Conservation (phyloP, 2,329 filamentous ascomycete genomes). For the Ceratocystis variospora region DNA sequence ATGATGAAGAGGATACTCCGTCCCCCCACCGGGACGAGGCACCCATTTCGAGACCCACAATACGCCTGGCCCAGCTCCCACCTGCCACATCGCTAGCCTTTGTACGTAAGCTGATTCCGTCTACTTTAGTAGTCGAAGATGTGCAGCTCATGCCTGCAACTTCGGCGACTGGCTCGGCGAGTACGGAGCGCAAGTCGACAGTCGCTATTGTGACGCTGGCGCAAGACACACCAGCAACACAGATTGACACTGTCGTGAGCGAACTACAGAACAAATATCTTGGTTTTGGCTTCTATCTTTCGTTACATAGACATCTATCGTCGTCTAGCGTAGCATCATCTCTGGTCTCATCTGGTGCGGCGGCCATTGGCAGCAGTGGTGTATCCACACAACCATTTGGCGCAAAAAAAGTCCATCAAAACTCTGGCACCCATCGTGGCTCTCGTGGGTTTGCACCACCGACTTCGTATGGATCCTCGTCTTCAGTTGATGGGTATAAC, state of each 20-base stretch:
- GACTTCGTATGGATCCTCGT: conserved; percentile 36
- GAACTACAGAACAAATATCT: conserved; percentile 70
- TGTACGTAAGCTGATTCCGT: conserved; percentile 45
- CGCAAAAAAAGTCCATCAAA: conserved; percentile 47
- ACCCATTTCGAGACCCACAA: conserved; percentile 48
- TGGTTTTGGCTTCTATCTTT: conserved; percentile 70
- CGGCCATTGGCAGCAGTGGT: conserved; percentile 24
- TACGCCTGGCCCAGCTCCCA: conserved; percentile 47
- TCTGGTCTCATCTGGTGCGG: conserved; percentile 28
- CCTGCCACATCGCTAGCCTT: conserved; percentile 45
- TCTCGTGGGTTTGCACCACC: conserved; percentile 61
- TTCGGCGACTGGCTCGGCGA: conserved; percentile 25
- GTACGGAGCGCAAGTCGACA: conserved; percentile 54
- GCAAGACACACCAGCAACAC: conserved; percentile 65
- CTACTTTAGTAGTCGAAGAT: conserved; percentile 52
- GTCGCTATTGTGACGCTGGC: conserved; percentile 70
- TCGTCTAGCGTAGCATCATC: conserved; percentile 20
- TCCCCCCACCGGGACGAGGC: conserved; percentile 35
- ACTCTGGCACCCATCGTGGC: neutral
- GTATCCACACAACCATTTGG: conserved; percentile 54
- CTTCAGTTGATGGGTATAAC: conserved; percentile 24
- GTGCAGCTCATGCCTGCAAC: conserved; percentile 54
- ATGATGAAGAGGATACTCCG: conserved; percentile 37
- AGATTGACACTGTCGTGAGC: conserved; percentile 70
- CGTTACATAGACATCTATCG: conserved; percentile 68